These are phyloP conservation scores for Penicillium digitatum DNA, from an alignment of 2,329 filamentous ascomycete genomes.

Conservation along the genomic window DNA sequence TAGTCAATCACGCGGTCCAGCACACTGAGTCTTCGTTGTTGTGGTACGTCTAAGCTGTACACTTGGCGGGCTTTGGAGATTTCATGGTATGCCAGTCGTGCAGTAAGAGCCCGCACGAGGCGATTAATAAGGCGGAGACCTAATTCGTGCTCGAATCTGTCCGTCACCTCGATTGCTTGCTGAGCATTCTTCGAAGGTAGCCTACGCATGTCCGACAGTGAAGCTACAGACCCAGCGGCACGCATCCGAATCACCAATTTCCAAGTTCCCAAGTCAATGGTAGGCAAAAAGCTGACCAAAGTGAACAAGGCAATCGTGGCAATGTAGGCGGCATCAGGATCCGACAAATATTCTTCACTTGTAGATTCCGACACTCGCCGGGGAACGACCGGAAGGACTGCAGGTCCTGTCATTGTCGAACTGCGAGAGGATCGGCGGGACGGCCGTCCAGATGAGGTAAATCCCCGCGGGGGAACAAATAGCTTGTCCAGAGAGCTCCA, in stretches of 20 bases:
- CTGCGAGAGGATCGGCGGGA: constrained; percentile 33
- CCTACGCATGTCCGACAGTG: constrained; percentile 37
- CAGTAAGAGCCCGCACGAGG: constrained; percentile 48
- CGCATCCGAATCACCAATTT: constrained; percentile 43
- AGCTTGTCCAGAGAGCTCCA: constrained; percentile 41
- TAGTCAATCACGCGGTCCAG: constrained; percentile 37
- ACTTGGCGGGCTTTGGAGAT: constrained; percentile 41
- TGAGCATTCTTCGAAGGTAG: constrained; percentile 27
- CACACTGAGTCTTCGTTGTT: constrained; percentile 30
- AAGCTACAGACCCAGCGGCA: constrained; percentile 37
- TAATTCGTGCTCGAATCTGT: constrained; percentile 51
- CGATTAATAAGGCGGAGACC: constrained; percentile 50
- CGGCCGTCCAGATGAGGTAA: constrained; percentile 28
- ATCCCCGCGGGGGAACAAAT: constrained; percentile 39
- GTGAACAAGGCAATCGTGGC: constrained; percentile 38
- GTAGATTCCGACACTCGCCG: constrained; percentile 27
- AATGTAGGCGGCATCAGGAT: constrained; percentile 40
- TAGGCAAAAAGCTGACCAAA: constrained; percentile 38
- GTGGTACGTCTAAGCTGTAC: constrained; percentile 27
- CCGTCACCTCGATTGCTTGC: constrained; percentile 35
- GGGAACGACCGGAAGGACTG: constrained; percentile 21
- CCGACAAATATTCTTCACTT: constrained; percentile 35
- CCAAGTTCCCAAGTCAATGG: constrained; percentile 37
- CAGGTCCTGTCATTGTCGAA: constrained; percentile 22
- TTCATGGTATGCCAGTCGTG: constrained; percentile 48